Evolutionary conservation across 352 stramenopile genomes (phyloP).

Genomic region (Globisporangium yorkense): DNA sequence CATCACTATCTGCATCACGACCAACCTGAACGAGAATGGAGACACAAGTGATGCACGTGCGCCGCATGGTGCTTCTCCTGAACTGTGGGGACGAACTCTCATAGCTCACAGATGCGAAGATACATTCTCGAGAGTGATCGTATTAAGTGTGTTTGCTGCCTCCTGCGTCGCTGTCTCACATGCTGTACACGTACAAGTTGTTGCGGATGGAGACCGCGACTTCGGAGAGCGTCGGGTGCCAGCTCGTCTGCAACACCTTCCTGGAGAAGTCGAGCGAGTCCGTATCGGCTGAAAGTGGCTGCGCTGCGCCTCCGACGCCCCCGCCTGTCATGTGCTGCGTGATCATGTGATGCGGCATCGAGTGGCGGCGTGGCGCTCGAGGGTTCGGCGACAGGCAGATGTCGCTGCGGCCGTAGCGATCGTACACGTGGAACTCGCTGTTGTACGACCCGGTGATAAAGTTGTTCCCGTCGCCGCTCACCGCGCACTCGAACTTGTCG

Average conservation of each 20-base stretch:
- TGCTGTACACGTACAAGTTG: slow-evolving; percentile 79
- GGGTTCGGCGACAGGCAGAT: slow-evolving; percentile 63
- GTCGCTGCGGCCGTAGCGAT: slow-evolving; percentile 73
- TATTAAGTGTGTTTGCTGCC: not conserved
- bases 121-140: not conserved
- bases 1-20: not conserved
- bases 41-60: too few species aligned
- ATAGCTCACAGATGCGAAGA: not conserved
- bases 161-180: slow-evolving; percentile 16
- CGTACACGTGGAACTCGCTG: slow-evolving; percentile 91
- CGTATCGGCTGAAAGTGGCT: slow-evolving; percentile 20
- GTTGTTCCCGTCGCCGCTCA: slow-evolving; percentile 89
- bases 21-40: not conserved
- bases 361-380: slow-evolving; percentile 47
- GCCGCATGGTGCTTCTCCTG: too few species aligned
- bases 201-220: slow-evolving; percentile 80
- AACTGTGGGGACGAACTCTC: not conserved
- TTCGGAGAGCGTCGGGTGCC: slow-evolving; percentile 76
- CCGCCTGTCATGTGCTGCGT: slow-evolving; percentile 50
- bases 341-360: slow-evolving; percentile 58
- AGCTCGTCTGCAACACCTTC: slow-evolving; percentile 84
- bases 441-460: slow-evolving; percentile 95
- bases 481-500: slow-evolving; percentile 95
- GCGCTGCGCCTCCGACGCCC: slow-evolving; percentile 24
- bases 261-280: slow-evolving; percentile 77